These are phyloP conservation scores for Cercospora beticola DNA, from an alignment of 2,329 filamentous ascomycete species.

Conservation along the genomic window DNA sequence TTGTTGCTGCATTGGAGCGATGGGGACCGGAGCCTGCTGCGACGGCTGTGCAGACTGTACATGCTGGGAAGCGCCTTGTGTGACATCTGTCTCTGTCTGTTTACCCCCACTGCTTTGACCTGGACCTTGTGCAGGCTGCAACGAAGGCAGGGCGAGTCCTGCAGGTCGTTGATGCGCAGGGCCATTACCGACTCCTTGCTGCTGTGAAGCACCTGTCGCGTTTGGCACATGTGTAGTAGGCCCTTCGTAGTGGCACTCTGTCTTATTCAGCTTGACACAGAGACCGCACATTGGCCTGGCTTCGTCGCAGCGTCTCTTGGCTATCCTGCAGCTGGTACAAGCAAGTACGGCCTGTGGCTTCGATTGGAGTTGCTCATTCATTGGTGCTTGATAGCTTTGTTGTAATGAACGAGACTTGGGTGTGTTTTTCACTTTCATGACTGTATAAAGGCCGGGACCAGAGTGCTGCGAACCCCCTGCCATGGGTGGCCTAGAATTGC, in stretches of 20 bases:
- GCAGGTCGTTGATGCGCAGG: not conserved
- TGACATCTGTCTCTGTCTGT: not conserved
- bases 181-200: not conserved
- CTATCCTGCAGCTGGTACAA: conserved; percentile 15
- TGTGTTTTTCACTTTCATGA: conserved; percentile 24
- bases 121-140: not conserved
- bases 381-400: conserved; percentile 5
- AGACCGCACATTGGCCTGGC: conserved; percentile 17
- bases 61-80: not conserved
- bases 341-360: conserved; percentile 5
- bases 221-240: not conserved
- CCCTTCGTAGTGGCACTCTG: conserved; percentile 20
- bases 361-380: conserved; percentile 1
- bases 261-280: conserved; percentile 13
- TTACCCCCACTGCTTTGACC: not conserved
- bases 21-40: not conserved
- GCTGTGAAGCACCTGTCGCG: not conserved
- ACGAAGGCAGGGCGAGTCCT: not conserved
- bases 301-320: conserved; percentile 22
- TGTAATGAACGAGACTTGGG: conserved; percentile 6
- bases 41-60: not conserved
- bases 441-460: conserved; percentile 28
- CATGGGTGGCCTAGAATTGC: conserved; percentile 3
- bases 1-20: not conserved
- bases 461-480: conserved; percentile 5